Evolutionary conservation across 75 land plant species (phyloP), one percentile per base, ranked within the genome.

Genomic region (Selaginella tamariscina): DNA sequence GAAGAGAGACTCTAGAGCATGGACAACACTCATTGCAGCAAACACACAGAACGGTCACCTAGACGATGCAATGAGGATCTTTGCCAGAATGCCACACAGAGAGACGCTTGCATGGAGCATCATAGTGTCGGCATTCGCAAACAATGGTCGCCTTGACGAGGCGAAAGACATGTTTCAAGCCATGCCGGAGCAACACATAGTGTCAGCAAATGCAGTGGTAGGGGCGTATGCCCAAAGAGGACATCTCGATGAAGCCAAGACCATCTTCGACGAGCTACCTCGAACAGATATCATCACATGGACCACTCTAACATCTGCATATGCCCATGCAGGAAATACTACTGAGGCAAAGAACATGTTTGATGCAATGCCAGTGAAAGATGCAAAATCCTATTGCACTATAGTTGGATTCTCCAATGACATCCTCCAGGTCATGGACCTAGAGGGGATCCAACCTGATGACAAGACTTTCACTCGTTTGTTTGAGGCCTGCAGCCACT

Each of bases 71-170:
- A 39, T 39, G 49, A 39, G 15, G 15, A 39, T 39, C 49, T 39
- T 39, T 15, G 11, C 11, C 49, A 15, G 11, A 15, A 39, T 39
- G 49, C 49, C 49, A 39, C 49, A 39, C 11, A 5, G 49, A 39
- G 49, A 39, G 49, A 39, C 49, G 5, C 49, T 39, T 39, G 49
- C 49, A 39, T 39, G 49, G 49, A 39, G 49, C 49, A 39, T 39
- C 49, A 5, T 39, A 5, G 49, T 39, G 49, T 39, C 49, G 49
- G 49, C 49, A 39, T 39, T 39, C 15, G 49, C 49, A 15, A 39
- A 39, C 49, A 39, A 39, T 39, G 49, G 49, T 5, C 49, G 49
- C 5, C 15, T 39, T 5, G 49, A 39, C 5, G 49, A 39, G 49
- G 49, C 49, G 49, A 39, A 15, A 15, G 49, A 5, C 11, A 15